Conservation (phyloP, 78 protist species). For the Dictyostelium purpureum region DNA sequence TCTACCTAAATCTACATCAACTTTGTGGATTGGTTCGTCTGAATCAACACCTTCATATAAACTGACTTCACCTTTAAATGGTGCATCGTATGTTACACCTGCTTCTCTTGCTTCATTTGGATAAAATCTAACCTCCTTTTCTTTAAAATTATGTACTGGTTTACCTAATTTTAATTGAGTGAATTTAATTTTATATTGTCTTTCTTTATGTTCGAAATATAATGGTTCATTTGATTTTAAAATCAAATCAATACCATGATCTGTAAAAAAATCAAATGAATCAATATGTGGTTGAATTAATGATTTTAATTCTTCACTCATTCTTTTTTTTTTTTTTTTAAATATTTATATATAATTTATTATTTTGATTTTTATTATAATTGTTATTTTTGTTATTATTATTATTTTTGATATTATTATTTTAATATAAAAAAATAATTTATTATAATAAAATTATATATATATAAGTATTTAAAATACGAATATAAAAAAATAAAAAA, state of each 20-base stretch:
- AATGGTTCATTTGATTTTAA: constrained; percentile 17
- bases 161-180: not conserved
- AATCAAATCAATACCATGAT: constrained; percentile 17
- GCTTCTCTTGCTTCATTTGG: constrained; percentile 39
- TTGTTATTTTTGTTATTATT: not conserved
- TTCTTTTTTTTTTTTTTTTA: not conserved
- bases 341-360: not conserved
- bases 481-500: not conserved
- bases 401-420: not conserved
- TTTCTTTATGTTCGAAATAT: not conserved
- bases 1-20: constrained; percentile 32
- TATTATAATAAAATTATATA: not conserved
- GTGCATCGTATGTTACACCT: not conserved
- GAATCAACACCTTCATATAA: not conserved
- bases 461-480: not conserved
- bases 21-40: not conserved
- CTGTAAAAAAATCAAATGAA: constrained; percentile 68
- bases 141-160: not conserved
- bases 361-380: not conserved
- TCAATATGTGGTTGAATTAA: constrained; percentile 78
- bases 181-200: not conserved
- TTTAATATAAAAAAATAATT: not conserved
- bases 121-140: not conserved
- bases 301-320: constrained; percentile 37
- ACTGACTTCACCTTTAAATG: constrained; percentile 6